phyloP scores from a whole-genome alignment of 352 stramenopile genomes.

The Phytopythium vexans region DNA sequence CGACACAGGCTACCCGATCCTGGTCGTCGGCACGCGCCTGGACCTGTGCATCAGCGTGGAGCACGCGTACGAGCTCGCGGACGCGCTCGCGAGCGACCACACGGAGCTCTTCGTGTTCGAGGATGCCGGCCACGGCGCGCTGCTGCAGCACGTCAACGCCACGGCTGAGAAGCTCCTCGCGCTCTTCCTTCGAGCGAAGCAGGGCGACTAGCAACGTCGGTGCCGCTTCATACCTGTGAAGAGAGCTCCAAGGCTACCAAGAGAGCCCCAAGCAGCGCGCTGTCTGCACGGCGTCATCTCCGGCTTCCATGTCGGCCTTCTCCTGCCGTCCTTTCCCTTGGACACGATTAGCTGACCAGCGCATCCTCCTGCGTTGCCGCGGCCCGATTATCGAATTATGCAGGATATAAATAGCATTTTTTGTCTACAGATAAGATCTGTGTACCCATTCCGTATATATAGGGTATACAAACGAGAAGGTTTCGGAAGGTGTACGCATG shows the following conservation, averaged over 20 bases:
- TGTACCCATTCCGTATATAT: no score
- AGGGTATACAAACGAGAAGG: no score
- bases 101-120: slow-evolving; percentile 35
- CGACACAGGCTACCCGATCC: slow-evolving; percentile 32
- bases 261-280: no score
- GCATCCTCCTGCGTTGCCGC: slow-evolving; percentile 4
- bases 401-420: not conserved
- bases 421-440: no score
- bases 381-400: not conserved
- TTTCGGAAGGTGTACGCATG: no score
- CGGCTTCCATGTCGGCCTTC: no score
- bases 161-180: slow-evolving; percentile 21
- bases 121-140: slow-evolving; percentile 31
- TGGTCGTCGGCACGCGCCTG: slow-evolving; percentile 28
- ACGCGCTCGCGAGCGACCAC: slow-evolving; percentile 24
- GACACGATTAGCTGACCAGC: slow-evolving; percentile 14
- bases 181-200: not conserved
- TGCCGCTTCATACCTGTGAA: not conserved
- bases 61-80: slow-evolving; percentile 21
- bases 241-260: no score
- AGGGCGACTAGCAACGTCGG: not conserved
- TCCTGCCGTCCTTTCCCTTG: no score
- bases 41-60: slow-evolving; percentile 28
- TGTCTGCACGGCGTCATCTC: no score
- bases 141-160: slow-evolving; percentile 36